phyloP scores from a whole-genome alignment of 148 eudicot species.

The Camellia sinensis region DNA sequence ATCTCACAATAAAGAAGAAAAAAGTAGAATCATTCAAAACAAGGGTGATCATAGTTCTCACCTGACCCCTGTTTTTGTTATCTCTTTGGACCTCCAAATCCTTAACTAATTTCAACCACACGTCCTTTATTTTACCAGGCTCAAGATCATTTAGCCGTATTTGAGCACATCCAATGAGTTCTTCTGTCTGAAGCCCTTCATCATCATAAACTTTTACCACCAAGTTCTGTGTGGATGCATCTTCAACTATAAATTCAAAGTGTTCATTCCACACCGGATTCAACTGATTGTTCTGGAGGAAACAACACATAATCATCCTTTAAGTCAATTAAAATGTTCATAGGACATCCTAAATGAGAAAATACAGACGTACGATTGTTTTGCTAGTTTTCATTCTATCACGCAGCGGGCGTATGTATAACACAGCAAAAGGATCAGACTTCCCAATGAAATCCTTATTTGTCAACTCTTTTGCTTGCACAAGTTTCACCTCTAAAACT shows the following conservation, averaged over 20 bases:
- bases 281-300: conserved; percentile 72
- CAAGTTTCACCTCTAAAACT: conserved; percentile 91
- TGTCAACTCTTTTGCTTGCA: conserved; percentile 90
- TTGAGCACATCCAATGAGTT: conserved; percentile 86
- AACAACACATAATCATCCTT: conserved; percentile 8
- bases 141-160: conserved; percentile 68
- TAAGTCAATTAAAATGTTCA: conserved; percentile 7
- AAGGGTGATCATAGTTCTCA: conserved; percentile 25
- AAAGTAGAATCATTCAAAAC: conserved; percentile 10
- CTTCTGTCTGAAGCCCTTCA: conserved; percentile 90
- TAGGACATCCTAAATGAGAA: conserved; percentile 1
- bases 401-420: conserved; percentile 76
- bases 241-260: conserved; percentile 89
- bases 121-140: conserved; percentile 94
- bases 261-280: conserved; percentile 98
- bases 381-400: conserved; percentile 85
- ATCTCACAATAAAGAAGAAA: neutral
- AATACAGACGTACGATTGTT: conserved; percentile 61
- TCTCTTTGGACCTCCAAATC: conserved; percentile 93
- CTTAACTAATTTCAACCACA: conserved; percentile 92
- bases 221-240: conserved; percentile 84
- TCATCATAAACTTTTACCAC: conserved; percentile 84
- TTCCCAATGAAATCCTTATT: conserved; percentile 95
- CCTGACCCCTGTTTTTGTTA: conserved; percentile 91
- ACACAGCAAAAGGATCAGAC: conserved; percentile 93